phyloP scores from a whole-genome alignment of 768 basidiomycete species.

The Pulveroboletus sp. region DNA sequence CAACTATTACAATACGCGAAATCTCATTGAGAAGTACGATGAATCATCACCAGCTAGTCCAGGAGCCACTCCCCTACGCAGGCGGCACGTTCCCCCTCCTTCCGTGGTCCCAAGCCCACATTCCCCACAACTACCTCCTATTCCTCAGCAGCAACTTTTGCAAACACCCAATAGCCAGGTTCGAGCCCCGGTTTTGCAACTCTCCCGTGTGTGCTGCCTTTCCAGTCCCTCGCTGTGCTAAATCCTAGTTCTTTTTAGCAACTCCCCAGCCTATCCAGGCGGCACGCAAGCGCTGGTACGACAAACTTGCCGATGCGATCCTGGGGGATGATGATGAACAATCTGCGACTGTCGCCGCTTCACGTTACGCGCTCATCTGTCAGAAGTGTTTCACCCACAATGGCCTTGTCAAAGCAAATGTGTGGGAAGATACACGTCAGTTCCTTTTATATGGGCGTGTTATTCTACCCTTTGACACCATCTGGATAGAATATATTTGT shows the following conservation, averaged over 20 bases:
- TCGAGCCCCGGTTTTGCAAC: constrained; percentile 31
- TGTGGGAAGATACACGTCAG: constrained; percentile 82
- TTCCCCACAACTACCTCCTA: constrained; percentile 27
- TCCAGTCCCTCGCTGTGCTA: constrained; percentile 3
- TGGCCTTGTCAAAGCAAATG: constrained; percentile 76
- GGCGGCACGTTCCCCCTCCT: constrained; percentile 33
- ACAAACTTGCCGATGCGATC: constrained; percentile 82
- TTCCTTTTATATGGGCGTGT: constrained; percentile 17
- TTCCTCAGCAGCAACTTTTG: constrained; percentile 11
- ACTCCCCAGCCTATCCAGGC: constrained; percentile 39
- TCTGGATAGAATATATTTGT: constrained; percentile 69
- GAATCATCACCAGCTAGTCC: constrained; percentile 40
- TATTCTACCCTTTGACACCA: neutral
- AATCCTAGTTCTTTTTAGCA: constrained; percentile 24
- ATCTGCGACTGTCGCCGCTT: constrained; percentile 36
- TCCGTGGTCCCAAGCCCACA: constrained; percentile 30
- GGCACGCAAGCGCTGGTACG: constrained; percentile 78
- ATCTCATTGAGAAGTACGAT: constrained; percentile 87
- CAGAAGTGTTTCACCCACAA: constrained; percentile 85
- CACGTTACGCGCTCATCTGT: constrained; percentile 83
- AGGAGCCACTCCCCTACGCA: constrained; percentile 39
- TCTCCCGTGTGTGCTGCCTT: constrained; percentile 35
- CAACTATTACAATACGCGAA: constrained; percentile 90
- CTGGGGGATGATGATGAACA: constrained; percentile 70
- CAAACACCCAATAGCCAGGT: constrained; percentile 23